These are phyloP conservation scores for Dactylonectria estremocensis DNA, from an alignment of 2,329 filamentous ascomycete genomes.

Conservation along the genomic window DNA sequence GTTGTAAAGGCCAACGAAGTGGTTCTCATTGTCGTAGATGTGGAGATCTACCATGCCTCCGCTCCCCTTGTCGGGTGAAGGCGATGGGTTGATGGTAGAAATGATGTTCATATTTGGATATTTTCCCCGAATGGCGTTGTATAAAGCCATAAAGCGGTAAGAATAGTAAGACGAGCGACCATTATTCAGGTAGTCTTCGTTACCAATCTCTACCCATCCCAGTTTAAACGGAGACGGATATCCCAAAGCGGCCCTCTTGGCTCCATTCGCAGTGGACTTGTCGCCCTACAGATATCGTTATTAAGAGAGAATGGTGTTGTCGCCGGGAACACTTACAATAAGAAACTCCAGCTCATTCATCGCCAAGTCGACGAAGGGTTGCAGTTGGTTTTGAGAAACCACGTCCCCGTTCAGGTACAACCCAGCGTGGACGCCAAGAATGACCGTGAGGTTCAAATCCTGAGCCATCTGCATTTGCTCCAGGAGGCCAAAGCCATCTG, in stretches of 20 bases:
- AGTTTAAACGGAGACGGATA: not conserved
- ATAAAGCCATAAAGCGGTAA: not conserved
- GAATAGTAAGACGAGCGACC: not conserved
- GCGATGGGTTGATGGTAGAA: not conserved
- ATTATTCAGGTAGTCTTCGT: not conserved
- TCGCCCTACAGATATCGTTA: not conserved
- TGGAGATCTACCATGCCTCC: not conserved
- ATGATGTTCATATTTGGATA: not conserved
- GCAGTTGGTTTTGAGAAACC: not conserved
- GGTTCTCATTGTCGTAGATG: not conserved
- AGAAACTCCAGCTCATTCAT: not conserved
- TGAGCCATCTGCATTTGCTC: not conserved
- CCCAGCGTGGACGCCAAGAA: not conserved
- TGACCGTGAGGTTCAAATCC: not conserved
- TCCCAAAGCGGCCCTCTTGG: not conserved
- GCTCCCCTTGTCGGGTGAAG: not conserved
- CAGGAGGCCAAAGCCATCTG: not conserved
- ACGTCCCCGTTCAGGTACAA: not conserved
- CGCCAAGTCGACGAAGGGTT: not conserved
- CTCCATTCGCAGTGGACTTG: not conserved
- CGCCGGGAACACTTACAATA: not conserved
- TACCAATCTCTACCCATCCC: not conserved
- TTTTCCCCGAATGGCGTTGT: not conserved
- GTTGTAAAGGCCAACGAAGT: not conserved
- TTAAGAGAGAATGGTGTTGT: not conserved